A percentile compares a stretch with the other conserved stretches of the same genome.
Evolutionary conservation across 1,284 basidiomycete species (phyloP).

Genomic region (Ganoderma lingzhi): DNA sequence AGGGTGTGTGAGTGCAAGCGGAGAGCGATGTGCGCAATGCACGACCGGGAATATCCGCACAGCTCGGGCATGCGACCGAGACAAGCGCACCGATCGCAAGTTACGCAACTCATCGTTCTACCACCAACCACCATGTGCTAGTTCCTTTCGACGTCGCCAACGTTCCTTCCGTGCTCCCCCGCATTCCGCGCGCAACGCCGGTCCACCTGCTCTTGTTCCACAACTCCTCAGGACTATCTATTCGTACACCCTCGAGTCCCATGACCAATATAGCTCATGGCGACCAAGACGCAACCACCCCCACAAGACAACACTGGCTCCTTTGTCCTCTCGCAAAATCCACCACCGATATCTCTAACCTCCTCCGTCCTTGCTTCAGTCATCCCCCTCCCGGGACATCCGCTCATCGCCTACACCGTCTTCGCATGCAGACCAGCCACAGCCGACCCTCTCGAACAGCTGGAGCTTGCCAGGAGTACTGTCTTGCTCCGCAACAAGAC

Average conservation of each 20-base stretch:
- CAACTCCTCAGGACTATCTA: constrained; percentile 1
- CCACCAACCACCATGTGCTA: constrained; percentile 27
- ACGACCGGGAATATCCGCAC: constrained; percentile 25
- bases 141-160: not conserved
- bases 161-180: not conserved
- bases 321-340: constrained; percentile 40
- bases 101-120: constrained; percentile 24
- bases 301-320: constrained; percentile 45
- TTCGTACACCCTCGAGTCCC: constrained; percentile 8
- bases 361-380: constrained; percentile 47
- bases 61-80: constrained; percentile 22
- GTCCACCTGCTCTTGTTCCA: constrained; percentile 3
- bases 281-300: constrained; percentile 37
- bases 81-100: constrained; percentile 14
- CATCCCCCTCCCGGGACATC: constrained; percentile 45
- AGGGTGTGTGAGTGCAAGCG: not conserved
- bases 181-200: constrained; percentile 5
- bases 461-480: constrained; percentile 64
- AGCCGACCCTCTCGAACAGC: constrained; percentile 45
- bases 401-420: constrained; percentile 55
- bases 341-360: constrained; percentile 43
- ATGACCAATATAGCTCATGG: constrained; percentile 32
- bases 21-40: constrained; percentile 7
- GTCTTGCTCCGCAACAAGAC: constrained; percentile 50
- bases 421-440: constrained; percentile 45